Evolutionary conservation across 768 basidiomycete species (phyloP).

Genomic region (Phallus indusiatus): DNA sequence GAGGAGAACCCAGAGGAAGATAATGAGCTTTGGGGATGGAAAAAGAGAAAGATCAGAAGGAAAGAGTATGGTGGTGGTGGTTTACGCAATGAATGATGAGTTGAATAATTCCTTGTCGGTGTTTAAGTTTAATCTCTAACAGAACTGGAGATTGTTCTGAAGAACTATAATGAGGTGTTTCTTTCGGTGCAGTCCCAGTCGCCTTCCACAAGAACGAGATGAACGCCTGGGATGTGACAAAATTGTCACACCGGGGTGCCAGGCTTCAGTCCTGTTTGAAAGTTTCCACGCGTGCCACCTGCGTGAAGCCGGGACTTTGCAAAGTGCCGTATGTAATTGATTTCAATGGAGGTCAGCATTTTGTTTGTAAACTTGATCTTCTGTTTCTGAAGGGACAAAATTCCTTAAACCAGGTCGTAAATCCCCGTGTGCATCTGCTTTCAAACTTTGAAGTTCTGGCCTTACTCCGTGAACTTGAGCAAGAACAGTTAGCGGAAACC

Average conservation of each 20-base stretch:
- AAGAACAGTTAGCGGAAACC: conserved; percentile 58
- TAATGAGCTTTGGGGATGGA: no score
- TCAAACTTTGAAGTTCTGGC: conserved; percentile 82
- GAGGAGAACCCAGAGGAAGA: no score
- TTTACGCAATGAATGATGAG: background rate
- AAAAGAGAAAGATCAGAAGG: background rate
- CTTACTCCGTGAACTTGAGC: conserved; percentile 68
- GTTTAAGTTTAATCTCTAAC: no score
- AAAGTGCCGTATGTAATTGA: no score
- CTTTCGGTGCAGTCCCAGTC: no score
- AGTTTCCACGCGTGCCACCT: no score
- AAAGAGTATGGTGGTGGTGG: background rate
- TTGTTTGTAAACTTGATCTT: background rate
- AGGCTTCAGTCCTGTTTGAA: no score
- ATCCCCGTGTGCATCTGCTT: conserved; percentile 67
- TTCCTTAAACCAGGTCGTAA: conserved; percentile 41
- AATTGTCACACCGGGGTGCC: background rate
- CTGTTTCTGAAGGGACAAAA: background rate
- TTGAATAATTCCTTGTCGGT: background rate
- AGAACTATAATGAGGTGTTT: no score
- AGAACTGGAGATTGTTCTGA: background rate
- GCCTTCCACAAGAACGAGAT: background rate
- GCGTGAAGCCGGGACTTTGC: no score
- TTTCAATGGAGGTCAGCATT: conserved; percentile 2
- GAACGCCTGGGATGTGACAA: no score